Percentiles rank a stretch among this genome's conserved stretches.
These are phyloP conservation scores for Phytophthora brassicae DNA, from an alignment of 352 stramenopile species.

Conservation along the genomic window DNA sequence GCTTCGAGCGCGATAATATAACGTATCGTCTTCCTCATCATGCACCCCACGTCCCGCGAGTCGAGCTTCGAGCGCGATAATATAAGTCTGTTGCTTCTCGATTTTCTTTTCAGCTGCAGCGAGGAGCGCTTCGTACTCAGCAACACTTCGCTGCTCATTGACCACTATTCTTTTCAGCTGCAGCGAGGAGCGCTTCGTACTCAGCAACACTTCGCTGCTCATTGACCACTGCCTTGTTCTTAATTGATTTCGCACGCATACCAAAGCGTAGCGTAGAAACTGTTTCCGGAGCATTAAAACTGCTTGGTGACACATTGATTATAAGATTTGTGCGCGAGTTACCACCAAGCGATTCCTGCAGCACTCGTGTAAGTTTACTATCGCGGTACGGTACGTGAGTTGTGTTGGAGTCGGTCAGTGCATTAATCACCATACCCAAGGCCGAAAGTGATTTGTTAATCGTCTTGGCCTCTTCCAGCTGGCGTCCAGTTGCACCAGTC, in stretches of 20 bases:
- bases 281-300: constrained; percentile 91
- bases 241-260: constrained; percentile 92
- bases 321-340: constrained; percentile 94
- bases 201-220: constrained; percentile 90
- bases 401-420: constrained; percentile 80
- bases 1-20: constrained; percentile 85
- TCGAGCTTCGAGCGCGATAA: constrained; percentile 75
- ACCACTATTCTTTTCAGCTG: constrained; percentile 89
- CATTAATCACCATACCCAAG: constrained; percentile 95
- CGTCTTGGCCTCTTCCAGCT: constrained; percentile 95
- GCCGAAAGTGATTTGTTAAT: constrained; percentile 96
- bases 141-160: constrained; percentile 90
- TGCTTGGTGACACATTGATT: constrained; percentile 90
- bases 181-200: constrained; percentile 84
- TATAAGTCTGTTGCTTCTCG: constrained; percentile 79
- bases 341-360: constrained; percentile 93
- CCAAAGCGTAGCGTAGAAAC: constrained; percentile 92
- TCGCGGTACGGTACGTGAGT: constrained; percentile 90
- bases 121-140: constrained; percentile 89
- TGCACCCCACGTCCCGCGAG: constrained; percentile 35
- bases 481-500: constrained; percentile 86
- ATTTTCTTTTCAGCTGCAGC: constrained; percentile 82
- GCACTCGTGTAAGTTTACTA: constrained; percentile 90
- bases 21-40: constrained; percentile 46
- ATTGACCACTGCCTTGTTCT: constrained; percentile 95